Percentiles rank a stretch among this genome's conserved stretches.
phyloP scores from a whole-genome alignment of 306 rosid species.

The Begonia loranthoides region DNA sequence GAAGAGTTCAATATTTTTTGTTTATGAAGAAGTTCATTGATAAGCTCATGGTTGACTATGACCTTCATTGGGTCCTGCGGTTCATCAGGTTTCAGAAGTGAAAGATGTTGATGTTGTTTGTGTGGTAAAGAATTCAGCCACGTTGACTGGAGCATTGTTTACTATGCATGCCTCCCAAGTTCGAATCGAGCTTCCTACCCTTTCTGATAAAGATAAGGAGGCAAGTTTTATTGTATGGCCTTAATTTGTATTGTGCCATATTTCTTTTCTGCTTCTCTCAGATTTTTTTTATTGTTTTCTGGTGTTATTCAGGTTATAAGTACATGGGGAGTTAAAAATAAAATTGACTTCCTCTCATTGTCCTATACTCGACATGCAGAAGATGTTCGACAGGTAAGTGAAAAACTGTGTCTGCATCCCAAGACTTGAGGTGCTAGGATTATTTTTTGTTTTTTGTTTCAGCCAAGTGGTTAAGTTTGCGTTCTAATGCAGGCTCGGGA shows the following conservation, averaged over 20 bases:
- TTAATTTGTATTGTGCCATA: not conserved
- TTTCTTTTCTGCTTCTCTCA: not conserved
- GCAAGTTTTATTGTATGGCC: constrained; percentile 11
- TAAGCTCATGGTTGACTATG: constrained; percentile 5
- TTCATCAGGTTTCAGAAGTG: constrained; percentile 71
- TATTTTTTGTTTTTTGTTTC: constrained; percentile 2
- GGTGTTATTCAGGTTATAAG: constrained; percentile 25
- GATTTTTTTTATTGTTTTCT: constrained; percentile 3
- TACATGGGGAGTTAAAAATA: constrained; percentile 37
- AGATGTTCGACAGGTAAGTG: constrained; percentile 42
- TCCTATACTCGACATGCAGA: constrained; percentile 43
- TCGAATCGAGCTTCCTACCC: constrained; percentile 85
- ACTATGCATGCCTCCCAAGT: constrained; percentile 89
- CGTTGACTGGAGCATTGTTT: constrained; percentile 81
- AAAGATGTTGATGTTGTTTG: constrained; percentile 75
- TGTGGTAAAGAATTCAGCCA: constrained; percentile 70
- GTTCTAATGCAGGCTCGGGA: constrained; percentile 28
- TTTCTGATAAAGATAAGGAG: constrained; percentile 79
- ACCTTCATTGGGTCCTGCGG: constrained; percentile 8
- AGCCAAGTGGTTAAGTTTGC: not conserved
- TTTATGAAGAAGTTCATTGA: too few relatives aligned
- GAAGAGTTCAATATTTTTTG: too few relatives aligned
- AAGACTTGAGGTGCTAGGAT: not conserved
- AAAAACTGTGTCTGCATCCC: not conserved
- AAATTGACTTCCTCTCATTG: constrained; percentile 40